Evolutionary conservation across 352 stramenopile genomes (phyloP).

Genomic region (Peronosclerospora sorghi): DNA sequence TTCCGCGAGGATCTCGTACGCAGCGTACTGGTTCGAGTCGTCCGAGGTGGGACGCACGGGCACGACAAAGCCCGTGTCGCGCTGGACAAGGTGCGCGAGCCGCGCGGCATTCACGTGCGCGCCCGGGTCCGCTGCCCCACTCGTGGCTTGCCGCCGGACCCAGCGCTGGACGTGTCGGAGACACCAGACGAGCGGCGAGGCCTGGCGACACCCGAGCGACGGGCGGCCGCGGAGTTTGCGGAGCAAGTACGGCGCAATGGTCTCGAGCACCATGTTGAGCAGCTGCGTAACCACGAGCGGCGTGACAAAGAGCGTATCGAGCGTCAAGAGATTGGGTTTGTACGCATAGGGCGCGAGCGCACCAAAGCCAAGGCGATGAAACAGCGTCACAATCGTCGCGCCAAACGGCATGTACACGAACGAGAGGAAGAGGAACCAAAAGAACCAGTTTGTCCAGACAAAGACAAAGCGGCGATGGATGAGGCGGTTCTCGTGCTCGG

Average conservation of each 20-base stretch:
- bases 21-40: conserved; percentile 79
- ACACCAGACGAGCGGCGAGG: conserved; percentile 50
- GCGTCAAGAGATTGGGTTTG: conserved; percentile 56
- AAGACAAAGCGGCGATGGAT: conserved; percentile 85
- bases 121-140: conserved; percentile 8
- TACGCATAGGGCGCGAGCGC: conserved; percentile 59
- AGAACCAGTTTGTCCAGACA: conserved; percentile 89
- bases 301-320: conserved; percentile 84
- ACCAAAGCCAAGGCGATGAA: conserved; percentile 36
- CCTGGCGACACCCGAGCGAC: conserved; percentile 47
- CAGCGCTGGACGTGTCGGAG: conserved; percentile 26
- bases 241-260: conserved; percentile 73
- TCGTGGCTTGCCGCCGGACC: conserved; percentile 16
- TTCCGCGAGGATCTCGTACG: conserved; percentile 79
- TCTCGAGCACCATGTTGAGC: conserved; percentile 83
- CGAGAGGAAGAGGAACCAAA: conserved; percentile 84
- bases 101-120: conserved; percentile 51
- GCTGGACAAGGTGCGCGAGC: conserved; percentile 52
- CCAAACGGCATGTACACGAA: conserved; percentile 87
- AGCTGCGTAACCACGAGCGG: conserved; percentile 83
- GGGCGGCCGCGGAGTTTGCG: conserved; percentile 65
- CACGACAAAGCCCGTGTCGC: conserved; percentile 57
- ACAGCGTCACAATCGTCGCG: conserved; percentile 45
- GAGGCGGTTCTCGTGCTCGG: conserved; percentile 76
- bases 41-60: conserved; percentile 60